These are phyloP conservation scores for Musa troglodytarum DNA, from an alignment of 176 grass and related monocot species.

Conservation along the genomic window DNA sequence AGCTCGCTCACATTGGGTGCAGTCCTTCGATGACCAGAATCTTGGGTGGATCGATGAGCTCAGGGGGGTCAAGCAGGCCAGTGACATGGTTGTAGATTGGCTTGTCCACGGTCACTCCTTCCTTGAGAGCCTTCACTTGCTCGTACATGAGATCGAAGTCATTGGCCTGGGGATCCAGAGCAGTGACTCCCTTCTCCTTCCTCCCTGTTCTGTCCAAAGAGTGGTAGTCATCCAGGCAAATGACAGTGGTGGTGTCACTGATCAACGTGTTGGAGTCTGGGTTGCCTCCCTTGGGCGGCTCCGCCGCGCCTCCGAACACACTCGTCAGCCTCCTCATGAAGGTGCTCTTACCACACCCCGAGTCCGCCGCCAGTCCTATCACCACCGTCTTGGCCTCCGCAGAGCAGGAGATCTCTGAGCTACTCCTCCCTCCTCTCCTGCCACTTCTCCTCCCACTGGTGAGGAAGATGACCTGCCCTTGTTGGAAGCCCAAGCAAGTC, in stretches of 20 bases:
- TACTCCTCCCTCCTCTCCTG: constrained; percentile 31
- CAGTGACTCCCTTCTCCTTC: constrained; percentile 84
- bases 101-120: constrained; percentile 38
- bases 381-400: constrained; percentile 35
- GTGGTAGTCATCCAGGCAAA: constrained; percentile 28
- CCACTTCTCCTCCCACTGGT: constrained; percentile 27
- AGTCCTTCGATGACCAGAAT: constrained; percentile 91
- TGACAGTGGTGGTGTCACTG: constrained; percentile 84
- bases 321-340: constrained; percentile 94
- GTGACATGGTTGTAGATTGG: constrained; percentile 45
- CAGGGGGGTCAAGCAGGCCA: constrained; percentile 70
- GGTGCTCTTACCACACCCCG: constrained; percentile 84
- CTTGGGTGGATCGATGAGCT: constrained; percentile 75
- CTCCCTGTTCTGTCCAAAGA: constrained; percentile 66
- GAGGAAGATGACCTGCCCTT: constrained; percentile 53
- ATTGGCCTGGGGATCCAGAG: constrained; percentile 78
- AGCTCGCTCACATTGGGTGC: constrained; percentile 70
- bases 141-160: constrained; percentile 29
- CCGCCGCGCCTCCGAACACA: constrained; percentile 79
- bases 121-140: constrained; percentile 83
- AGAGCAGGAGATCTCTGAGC: constrained; percentile 58
- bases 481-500: constrained; percentile 35
- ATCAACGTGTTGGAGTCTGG: constrained; percentile 33
- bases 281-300: constrained; percentile 67
- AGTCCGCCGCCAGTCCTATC: constrained; percentile 2